These are phyloP conservation scores for Zangia roseola DNA, from an alignment of 768 basidiomycete species.

Conservation along the genomic window DNA sequence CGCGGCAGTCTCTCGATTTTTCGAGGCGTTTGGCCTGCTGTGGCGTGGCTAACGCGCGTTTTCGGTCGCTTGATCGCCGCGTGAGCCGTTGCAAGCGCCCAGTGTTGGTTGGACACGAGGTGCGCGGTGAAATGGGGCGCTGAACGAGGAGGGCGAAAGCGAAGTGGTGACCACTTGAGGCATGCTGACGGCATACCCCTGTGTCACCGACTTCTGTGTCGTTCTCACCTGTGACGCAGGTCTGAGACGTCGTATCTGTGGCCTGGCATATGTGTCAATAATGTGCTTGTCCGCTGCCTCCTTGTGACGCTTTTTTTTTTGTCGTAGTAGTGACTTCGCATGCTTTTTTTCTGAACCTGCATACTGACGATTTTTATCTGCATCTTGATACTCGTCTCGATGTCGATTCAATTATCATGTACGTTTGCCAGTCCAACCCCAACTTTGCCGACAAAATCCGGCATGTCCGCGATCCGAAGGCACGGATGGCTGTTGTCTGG, in stretches of 20 bases:
- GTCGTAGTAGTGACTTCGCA: conserved; percentile 25
- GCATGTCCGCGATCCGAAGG: conserved; percentile 82
- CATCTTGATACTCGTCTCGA: conserved; percentile 40
- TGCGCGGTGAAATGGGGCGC: conserved; percentile 97
- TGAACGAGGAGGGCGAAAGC: conserved; percentile 90
- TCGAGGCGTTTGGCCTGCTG: conserved; percentile 84
- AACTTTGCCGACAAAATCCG: conserved; percentile 85
- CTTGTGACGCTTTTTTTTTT: conserved; percentile 48
- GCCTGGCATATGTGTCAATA: conserved; percentile 60
- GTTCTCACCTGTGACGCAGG: conserved; percentile 71
- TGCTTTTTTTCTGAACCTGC: conserved; percentile 34
- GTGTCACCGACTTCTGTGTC: conserved; percentile 29
- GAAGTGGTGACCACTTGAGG: conserved; percentile 23
- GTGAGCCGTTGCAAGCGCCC: conserved; percentile 63
- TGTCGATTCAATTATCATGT: conserved; percentile 24
- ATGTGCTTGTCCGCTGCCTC: conserved; percentile 52
- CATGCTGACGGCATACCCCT: conserved; percentile 26
- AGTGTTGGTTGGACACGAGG: conserved; percentile 83
- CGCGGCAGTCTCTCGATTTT: conserved; percentile 70
- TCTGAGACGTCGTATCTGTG: conserved; percentile 40
- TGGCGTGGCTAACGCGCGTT: conserved; percentile 77
- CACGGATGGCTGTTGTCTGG: conserved; percentile 86
- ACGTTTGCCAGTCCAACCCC: conserved; percentile 66
- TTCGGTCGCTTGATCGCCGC: conserved; percentile 96
- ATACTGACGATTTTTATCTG: conserved; percentile 64